Conservation (phyloP, 768 basidiomycete species). For the Hemileccinum impolitum region DNA sequence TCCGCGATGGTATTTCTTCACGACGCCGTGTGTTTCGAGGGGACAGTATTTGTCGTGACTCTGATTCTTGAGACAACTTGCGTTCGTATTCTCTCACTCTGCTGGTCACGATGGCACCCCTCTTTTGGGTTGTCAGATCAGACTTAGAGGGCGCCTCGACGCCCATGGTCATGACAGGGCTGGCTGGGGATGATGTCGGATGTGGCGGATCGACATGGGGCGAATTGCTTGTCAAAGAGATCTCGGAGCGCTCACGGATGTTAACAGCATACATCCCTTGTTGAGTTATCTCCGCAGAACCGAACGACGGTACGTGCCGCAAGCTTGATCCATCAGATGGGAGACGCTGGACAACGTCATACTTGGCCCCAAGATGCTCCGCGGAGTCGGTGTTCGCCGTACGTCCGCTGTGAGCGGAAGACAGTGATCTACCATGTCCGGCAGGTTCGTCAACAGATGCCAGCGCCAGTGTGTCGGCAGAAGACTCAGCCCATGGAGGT, state of each 20-base stretch:
- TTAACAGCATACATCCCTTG: conserved; percentile 12
- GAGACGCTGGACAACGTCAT: conserved; percentile 66
- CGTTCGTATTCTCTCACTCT: conserved; percentile 59
- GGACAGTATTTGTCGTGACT: conserved; percentile 32
- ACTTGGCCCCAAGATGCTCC: conserved; percentile 59
- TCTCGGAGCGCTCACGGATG: conserved; percentile 6
- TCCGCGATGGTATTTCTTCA: conserved; percentile 41
- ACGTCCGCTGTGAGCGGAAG: conserved; percentile 49
- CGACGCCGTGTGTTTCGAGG: conserved; percentile 40
- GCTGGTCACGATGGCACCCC: conserved; percentile 39
- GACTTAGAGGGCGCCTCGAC: conserved; percentile 3
- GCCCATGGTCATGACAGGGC: conserved; percentile 1
- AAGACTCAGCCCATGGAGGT: conserved; percentile 7
- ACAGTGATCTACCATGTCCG: conserved; percentile 34
- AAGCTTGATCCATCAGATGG: conserved; percentile 29
- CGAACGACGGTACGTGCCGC: conserved; percentile 22
- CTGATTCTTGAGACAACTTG: conserved; percentile 52
- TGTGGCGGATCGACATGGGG: conserved; percentile 17
- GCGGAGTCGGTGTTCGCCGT: conserved; percentile 70
- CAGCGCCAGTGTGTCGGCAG: conserved; percentile 12
- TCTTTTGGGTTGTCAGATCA: neutral
- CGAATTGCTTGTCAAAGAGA: conserved; percentile 7
- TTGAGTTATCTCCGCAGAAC: conserved; percentile 23
- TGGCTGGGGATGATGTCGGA: conserved; percentile 9
- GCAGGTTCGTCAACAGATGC: conserved; percentile 11